phyloP scores from a whole-genome alignment of 176 grass and related monocot species.

The Phyllostachys edulis region DNA sequence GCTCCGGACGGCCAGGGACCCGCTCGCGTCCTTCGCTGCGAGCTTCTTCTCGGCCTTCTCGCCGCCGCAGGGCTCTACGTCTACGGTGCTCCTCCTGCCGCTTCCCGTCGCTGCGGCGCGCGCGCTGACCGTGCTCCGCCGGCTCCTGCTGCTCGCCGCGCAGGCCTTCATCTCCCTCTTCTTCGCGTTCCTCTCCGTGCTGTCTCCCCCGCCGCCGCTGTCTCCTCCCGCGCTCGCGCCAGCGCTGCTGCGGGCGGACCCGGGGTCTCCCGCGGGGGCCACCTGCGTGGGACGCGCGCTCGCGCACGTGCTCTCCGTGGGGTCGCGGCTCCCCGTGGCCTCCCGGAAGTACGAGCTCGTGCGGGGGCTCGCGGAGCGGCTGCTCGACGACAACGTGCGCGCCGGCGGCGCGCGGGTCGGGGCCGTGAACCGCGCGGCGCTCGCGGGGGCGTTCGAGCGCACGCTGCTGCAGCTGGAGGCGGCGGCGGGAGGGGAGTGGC shows the following conservation, averaged over 20 bases:
- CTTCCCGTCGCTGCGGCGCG: conserved; percentile 27
- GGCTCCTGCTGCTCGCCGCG: conserved; percentile 39
- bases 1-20: conserved; percentile 36
- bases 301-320: conserved; percentile 61
- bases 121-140: conserved; percentile 43
- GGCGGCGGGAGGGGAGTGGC: conserved; percentile 27
- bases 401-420: not conserved
- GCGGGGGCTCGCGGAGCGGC: conserved; percentile 68
- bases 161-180: conserved; percentile 48
- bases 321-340: conserved; percentile 60
- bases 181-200: conserved; percentile 46
- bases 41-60: conserved; percentile 31
- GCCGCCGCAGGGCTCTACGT: not conserved
- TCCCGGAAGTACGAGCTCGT: conserved; percentile 84
- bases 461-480: conserved; percentile 62
- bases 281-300: conserved; percentile 60
- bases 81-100: conserved; percentile 37
- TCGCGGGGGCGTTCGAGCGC: conserved; percentile 48
- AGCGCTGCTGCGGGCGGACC: conserved; percentile 10
- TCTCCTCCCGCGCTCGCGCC: conserved; percentile 9
- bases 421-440: conserved; percentile 47
- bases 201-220: conserved; percentile 6
- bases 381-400: conserved; percentile 64
- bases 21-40: conserved; percentile 28
- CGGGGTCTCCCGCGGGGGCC: not conserved